Evolutionary conservation across 1,284 basidiomycete genomes (phyloP).

Genomic region (Moniliella sp.): DNA sequence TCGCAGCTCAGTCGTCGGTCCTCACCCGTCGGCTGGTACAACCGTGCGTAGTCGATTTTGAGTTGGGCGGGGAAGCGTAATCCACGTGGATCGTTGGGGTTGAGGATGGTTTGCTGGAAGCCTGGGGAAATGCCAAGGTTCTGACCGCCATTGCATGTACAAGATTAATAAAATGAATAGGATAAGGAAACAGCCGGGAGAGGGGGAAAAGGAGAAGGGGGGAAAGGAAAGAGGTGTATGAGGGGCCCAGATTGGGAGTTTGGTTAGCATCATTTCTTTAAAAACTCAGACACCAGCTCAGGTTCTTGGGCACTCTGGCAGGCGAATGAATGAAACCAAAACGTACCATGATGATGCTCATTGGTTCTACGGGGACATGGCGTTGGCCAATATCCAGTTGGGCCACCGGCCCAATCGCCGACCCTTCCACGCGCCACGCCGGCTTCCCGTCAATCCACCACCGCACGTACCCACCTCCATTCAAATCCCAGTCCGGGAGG

Average conservation of each 20-base stretch:
- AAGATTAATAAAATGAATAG: conserved; percentile 14
- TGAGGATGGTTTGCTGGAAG: conserved; percentile 20
- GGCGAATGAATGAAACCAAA: too few relatives aligned
- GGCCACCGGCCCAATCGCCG: conserved; percentile 7
- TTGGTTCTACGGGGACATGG: conserved; percentile 23
- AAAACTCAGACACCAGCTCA: too few relatives aligned
- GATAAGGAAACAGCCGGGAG: conserved; percentile 12
- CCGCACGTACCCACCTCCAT: conserved; percentile 18
- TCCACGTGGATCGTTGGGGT: conserved; percentile 5
- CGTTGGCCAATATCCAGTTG: conserved; percentile 16
- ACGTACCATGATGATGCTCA: conserved; percentile 16
- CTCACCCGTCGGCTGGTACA: conserved; percentile 23
- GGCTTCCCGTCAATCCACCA: conserved; percentile 27
- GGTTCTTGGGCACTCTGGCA: too few relatives aligned
- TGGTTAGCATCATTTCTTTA: too few relatives aligned
- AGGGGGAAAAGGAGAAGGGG: neutral
- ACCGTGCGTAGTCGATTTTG: conserved; percentile 16
- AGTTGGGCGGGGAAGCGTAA: conserved; percentile 34
- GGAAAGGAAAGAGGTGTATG: neutral
- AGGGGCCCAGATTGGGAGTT: neutral
- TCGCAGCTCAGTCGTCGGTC: conserved; percentile 10
- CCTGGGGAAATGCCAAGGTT: conserved; percentile 19
- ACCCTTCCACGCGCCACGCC: conserved; percentile 19
- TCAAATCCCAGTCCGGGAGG: conserved; percentile 18
- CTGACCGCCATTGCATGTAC: conserved; percentile 1